Conservation (phyloP, 73 alveolate genomes). For the Paraurostyla sp. region DNA sequence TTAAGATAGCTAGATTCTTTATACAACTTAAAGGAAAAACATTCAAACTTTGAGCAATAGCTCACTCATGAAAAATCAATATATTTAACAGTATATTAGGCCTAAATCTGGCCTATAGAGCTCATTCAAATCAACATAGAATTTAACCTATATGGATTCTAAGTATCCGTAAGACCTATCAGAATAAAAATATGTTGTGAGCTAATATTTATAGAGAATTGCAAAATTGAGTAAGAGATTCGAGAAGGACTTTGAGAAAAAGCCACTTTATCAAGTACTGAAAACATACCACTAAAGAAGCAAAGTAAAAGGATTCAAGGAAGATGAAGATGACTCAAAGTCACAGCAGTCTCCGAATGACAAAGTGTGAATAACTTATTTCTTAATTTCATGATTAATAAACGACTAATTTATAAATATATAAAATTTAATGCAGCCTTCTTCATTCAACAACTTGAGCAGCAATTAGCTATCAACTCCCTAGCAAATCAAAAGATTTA, state of each 20-base stretch:
- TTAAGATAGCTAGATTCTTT: neutral
- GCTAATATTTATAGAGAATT: slow-evolving; percentile 13
- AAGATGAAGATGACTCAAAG: neutral
- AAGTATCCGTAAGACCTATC: neutral
- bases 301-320: no score
- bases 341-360: no score
- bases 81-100: neutral
- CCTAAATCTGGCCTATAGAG: neutral
- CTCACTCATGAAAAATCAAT: slow-evolving; percentile 25
- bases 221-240: neutral
- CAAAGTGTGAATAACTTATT: no score
- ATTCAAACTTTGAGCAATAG: no score
- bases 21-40: no score
- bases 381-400: neutral
- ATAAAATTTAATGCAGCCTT: no score
- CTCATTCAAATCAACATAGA: neutral
- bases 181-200: neutral
- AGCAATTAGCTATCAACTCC: no score
- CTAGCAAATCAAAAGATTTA: no score
- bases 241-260: neutral
- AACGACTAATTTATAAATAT: neutral
- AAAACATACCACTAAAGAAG: neutral
- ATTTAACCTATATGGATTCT: neutral
- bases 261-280: slow-evolving; percentile 5
- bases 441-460: no score